phyloP scores from a whole-genome alignment of 805 yeast genomes.

The Saccharomycodes ludwigii region DNA sequence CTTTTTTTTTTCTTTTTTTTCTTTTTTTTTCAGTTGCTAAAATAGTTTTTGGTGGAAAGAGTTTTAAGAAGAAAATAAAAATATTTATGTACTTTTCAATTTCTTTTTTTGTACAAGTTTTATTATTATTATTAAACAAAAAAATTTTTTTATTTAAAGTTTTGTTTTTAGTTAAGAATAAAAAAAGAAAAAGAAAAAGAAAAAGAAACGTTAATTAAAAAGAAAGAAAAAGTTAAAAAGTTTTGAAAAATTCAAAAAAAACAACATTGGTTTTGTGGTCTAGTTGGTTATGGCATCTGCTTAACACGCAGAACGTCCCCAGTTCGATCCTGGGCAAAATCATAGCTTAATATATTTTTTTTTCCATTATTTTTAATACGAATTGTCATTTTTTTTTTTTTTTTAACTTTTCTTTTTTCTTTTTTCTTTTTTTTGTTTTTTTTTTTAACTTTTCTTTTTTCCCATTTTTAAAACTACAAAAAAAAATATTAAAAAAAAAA shows the following conservation, averaged over 20 bases:
- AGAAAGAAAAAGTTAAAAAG: too few relatives aligned
- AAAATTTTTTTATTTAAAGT: background rate
- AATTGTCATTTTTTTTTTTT: background rate
- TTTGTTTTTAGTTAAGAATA: background rate
- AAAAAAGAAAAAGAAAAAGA: conserved; percentile 1
- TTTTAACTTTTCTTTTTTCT: background rate
- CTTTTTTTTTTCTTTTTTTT: background rate
- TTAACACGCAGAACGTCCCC: conserved; percentile 99
- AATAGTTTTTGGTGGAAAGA: background rate
- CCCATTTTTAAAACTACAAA: background rate
- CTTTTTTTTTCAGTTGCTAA: too few relatives aligned
- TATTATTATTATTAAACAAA: background rate
- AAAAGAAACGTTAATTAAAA: too few relatives aligned
- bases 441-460: background rate
- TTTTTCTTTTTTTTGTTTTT: background rate
- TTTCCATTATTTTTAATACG: background rate
- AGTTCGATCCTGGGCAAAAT: conserved; percentile 93
- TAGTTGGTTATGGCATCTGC: conserved; percentile 99
- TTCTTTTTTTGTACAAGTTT: background rate
- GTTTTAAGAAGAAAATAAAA: background rate
- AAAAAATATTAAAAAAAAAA: background rate
- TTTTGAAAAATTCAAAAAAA: background rate
- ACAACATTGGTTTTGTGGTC: conserved; percentile 98
- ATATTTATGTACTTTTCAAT: too few relatives aligned
- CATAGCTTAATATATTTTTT: background rate